Percentiles rank a stretch among this genome's conserved stretches.
Conservation (phyloP, 257 asterid genomes). For the Primulina eburnea region DNA sequence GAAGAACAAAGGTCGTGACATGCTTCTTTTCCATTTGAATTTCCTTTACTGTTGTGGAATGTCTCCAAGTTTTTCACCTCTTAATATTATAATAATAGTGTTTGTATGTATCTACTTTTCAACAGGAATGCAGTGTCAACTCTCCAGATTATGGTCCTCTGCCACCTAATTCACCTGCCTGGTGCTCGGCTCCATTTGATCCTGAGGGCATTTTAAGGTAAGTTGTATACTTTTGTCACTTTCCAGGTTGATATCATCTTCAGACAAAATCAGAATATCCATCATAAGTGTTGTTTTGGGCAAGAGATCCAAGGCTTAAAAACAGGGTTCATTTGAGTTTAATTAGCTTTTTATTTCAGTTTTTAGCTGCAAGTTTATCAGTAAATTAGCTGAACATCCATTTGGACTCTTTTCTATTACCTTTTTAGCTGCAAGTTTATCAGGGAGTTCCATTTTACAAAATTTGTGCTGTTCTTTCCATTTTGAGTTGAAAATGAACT, state of each 20-base stretch:
- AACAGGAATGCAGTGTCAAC: slow-evolving; percentile 80
- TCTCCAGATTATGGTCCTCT: slow-evolving; percentile 90
- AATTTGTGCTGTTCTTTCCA: background rate
- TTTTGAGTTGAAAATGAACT: background rate
- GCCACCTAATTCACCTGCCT: slow-evolving; percentile 74
- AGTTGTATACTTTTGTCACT: slow-evolving; percentile 17
- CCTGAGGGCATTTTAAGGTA: slow-evolving; percentile 94
- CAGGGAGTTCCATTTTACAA: background rate
- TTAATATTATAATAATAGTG: background rate
- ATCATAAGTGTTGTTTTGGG: background rate
- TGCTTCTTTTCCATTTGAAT: slow-evolving; percentile 15
- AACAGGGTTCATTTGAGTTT: slow-evolving; percentile 11
- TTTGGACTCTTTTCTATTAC: background rate
- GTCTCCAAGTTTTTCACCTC: slow-evolving; percentile 8
- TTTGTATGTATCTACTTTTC: slow-evolving; percentile 9
- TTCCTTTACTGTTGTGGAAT: slow-evolving; percentile 19
- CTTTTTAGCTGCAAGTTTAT: too few species aligned
- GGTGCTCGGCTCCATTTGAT: slow-evolving; percentile 96
- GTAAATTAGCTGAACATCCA: background rate
- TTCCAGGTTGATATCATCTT: slow-evolving; percentile 9
- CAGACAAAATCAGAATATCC: slow-evolving; percentile 6
- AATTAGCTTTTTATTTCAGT: slow-evolving; percentile 13
- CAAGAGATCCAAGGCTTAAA: slow-evolving; percentile 3
- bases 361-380: background rate
- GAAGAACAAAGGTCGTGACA: slow-evolving; percentile 70